Conservation (phyloP, 257 asterid genomes). For the Craterostigma plantagineum region DNA sequence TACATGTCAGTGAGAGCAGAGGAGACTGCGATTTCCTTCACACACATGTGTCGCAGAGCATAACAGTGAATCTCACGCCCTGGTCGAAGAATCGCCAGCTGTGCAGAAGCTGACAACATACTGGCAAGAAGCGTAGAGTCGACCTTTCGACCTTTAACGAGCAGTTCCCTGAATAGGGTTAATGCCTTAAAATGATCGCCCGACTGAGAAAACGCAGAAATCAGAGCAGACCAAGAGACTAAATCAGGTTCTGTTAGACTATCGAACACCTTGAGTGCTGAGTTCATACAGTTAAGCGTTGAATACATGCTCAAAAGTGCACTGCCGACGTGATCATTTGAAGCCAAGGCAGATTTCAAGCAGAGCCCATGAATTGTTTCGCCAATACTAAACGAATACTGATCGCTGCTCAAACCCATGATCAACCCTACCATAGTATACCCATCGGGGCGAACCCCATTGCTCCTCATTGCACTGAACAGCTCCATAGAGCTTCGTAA, state of each 20-base stretch:
- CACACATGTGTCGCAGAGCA: slow-evolving; percentile 29
- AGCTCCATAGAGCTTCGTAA: slow-evolving; percentile 25
- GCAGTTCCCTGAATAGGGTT: slow-evolving; percentile 27
- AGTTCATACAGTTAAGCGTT: slow-evolving; percentile 25
- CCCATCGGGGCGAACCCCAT: slow-evolving; percentile 46
- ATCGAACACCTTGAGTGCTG: slow-evolving; percentile 28
- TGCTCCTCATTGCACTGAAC: slow-evolving; percentile 26
- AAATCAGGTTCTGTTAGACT: slow-evolving; percentile 37
- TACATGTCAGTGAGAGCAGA: slow-evolving; percentile 81
- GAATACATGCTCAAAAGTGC: slow-evolving; percentile 53
- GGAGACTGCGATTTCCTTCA: slow-evolving; percentile 27
- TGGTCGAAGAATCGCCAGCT: slow-evolving; percentile 25
- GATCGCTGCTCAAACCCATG: slow-evolving; percentile 14
- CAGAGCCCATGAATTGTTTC: slow-evolving; percentile 44
- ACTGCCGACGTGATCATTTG: slow-evolving; percentile 40
- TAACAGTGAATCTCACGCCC: slow-evolving; percentile 59
- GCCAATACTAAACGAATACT: slow-evolving; percentile 14
- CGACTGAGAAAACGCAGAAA: slow-evolving; percentile 35
- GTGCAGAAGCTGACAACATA: slow-evolving; percentile 35
- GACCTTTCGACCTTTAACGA: neutral
- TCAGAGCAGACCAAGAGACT: slow-evolving; percentile 68
- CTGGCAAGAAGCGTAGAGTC: neutral
- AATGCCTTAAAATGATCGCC: slow-evolving; percentile 29
- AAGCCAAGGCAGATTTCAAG: slow-evolving; percentile 32
- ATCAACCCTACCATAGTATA: slow-evolving; percentile 21